Percentiles rank a stretch among this genome's conserved stretches.
Evolutionary conservation across 2,329 filamentous ascomycete genomes (phyloP).

Genomic region (Sporothrix brunneoviolacea): DNA sequence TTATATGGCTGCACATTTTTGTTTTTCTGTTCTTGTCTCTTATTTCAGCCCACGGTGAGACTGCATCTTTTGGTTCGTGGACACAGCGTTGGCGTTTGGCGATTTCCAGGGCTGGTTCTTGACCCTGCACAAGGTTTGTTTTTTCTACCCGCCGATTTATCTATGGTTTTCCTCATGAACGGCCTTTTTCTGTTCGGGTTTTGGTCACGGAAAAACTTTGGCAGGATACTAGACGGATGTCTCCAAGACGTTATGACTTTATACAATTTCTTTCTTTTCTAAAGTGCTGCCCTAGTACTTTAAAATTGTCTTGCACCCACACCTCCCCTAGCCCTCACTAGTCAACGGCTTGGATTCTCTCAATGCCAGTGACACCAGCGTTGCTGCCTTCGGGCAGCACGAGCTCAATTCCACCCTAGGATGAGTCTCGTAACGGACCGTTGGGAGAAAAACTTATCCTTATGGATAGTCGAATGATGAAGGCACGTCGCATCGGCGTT

Average conservation of each 20-base stretch:
- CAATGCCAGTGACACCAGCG: constrained; percentile 43
- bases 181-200: not conserved
- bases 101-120: not conserved
- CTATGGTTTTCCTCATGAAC: not conserved
- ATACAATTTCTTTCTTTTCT: constrained; percentile 10
- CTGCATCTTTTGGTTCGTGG: not conserved
- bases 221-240: constrained; percentile 1
- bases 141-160: not conserved
- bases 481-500: constrained; percentile 30
- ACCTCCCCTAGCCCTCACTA: not conserved
- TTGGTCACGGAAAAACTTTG: not conserved
- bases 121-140: constrained; percentile 3
- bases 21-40: not conserved
- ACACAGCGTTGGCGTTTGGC: constrained; percentile 12
- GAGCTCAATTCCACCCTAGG: constrained; percentile 60
- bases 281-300: not conserved
- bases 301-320: not conserved
- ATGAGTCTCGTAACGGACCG: constrained; percentile 74
- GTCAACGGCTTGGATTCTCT: not conserved
- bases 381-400: constrained; percentile 70
- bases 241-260: not conserved
- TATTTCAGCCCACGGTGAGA: not conserved
- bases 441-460: constrained; percentile 56
- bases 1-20: not conserved
- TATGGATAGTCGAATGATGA: constrained; percentile 28